Evolutionary conservation across 2,329 filamentous ascomycete genomes (phyloP), one percentile per base, ranked within the genome.

Genomic region (Calonectria hawksworthii): DNA sequence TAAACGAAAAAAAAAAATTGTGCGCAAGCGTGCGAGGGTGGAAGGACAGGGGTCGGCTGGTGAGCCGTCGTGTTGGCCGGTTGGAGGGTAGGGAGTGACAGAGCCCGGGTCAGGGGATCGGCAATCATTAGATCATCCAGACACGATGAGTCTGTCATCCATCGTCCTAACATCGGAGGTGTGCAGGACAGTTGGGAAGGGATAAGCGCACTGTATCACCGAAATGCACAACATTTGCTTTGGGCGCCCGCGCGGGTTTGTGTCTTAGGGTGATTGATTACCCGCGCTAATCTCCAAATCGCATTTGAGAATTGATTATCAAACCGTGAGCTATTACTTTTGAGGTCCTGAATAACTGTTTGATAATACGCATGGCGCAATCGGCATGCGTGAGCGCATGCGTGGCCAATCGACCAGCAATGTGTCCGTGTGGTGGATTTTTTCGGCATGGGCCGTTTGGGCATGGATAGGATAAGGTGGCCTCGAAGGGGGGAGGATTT

Each of bases 21-120:
- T 68, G 65, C 23, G 65, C n/a, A 36, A 13, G 54, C 6, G 67
- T 61, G 51, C 38, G 51, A 69, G 44, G 44, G 38, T 61, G 67
- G 28, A 38, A 51, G 38, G n/a, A 44, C 36, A 36, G 44, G 61
- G 59, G 59, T 65, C 47, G 47, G 56, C n/a, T 52, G 56, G 56
- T 61, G 56, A 30, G 54, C 34, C 64, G 36, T 72, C 51, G 68
- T 63, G 44, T 41, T 47, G 41, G 70, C 70, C 70, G 63, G 54
- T 52, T 36, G 18, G 71, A 69, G 44, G 44, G 51, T 38, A 66
- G 72, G 67, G 72, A 59, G 72, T 73, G 71, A 73, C 71, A 69
- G 61, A 51, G 51, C 51, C 66, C 72, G 72, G 72, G 72, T 74
- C 59, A 70, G 72, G 72, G 72, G 72, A 67, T 74, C 72, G 72